Conservation (phyloP, 2,329 filamentous ascomycete genomes). For the Ophiostoma himal-ulmi region DNA sequence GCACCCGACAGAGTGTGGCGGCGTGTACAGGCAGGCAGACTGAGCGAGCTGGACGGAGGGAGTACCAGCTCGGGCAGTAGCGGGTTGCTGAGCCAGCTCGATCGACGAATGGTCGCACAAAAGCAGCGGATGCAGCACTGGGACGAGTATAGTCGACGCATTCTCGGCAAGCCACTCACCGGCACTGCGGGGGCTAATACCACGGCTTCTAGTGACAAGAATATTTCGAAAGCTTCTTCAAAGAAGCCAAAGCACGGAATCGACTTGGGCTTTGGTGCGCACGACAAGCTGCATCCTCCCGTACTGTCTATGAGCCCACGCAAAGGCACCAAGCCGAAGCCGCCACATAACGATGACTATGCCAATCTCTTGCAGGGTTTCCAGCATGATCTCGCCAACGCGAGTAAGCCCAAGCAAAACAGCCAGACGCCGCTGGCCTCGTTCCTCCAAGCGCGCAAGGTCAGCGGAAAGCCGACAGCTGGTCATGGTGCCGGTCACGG, state of each 20-base stretch:
- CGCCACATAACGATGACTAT: slow-evolving; percentile 36
- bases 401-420: slow-evolving; percentile 17
- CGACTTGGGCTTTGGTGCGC: slow-evolving; percentile 50
- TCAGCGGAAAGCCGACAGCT: not conserved
- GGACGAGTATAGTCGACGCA: slow-evolving; percentile 57
- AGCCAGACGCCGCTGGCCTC: slow-evolving; percentile 18
- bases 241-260: slow-evolving; percentile 37
- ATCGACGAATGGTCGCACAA: slow-evolving; percentile 61
- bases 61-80: slow-evolving; percentile 24
- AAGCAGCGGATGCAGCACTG: slow-evolving; percentile 64
- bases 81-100: slow-evolving; percentile 64
- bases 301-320: slow-evolving; percentile 27
- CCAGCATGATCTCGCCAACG: slow-evolving; percentile 36
- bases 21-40: slow-evolving; percentile 54
- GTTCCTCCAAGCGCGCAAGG: slow-evolving; percentile 13
- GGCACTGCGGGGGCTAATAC: not conserved
- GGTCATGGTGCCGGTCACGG: not conserved
- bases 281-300: slow-evolving; percentile 44
- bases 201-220: not conserved
- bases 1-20: slow-evolving; percentile 68
- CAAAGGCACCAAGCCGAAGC: slow-evolving; percentile 25
- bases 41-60: slow-evolving; percentile 50
- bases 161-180: slow-evolving; percentile 35
- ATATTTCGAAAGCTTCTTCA: slow-evolving; percentile 17
- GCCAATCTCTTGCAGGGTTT: slow-evolving; percentile 39